Evolutionary conservation across 1,139 yeast species (phyloP).

Genomic region (Zhuliangozyma blackwelliae): DNA sequence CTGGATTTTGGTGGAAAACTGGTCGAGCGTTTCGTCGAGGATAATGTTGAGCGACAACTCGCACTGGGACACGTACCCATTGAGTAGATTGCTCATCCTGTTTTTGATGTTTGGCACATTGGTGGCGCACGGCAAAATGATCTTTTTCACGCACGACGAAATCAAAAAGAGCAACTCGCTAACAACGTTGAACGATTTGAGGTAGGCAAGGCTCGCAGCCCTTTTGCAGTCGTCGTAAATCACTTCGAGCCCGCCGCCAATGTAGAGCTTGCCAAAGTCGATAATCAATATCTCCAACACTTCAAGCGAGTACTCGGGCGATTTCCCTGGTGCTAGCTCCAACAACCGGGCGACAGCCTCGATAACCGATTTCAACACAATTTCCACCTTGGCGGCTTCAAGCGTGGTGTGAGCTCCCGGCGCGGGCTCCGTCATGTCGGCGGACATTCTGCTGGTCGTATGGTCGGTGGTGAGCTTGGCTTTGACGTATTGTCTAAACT

Average conservation of each 20-base stretch:
- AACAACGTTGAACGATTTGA: conserved; percentile 51
- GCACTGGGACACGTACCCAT: conserved; percentile 61
- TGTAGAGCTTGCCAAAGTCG: conserved; percentile 70
- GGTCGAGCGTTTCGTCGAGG: conserved; percentile 53
- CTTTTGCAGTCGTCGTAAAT: conserved; percentile 41
- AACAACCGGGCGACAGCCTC: conserved; percentile 78
- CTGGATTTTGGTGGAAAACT: conserved; percentile 45
- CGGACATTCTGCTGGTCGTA: conserved; percentile 16
- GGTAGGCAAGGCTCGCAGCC: conserved; percentile 29
- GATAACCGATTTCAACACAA: conserved; percentile 64
- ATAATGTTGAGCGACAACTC: conserved; percentile 68
- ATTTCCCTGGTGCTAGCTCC: conserved; percentile 64
- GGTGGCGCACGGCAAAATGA: conserved; percentile 67
- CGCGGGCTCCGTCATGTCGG: conserved; percentile 17
- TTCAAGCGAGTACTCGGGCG: conserved; percentile 63
- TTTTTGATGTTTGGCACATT: conserved; percentile 59
- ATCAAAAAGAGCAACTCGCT: conserved; percentile 63
- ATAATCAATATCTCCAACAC: conserved; percentile 63
- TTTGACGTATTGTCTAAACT: conserved; percentile 36
- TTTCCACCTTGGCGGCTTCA: conserved; percentile 51
- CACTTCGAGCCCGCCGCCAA: conserved; percentile 72
- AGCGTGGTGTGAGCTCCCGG: conserved; percentile 28
- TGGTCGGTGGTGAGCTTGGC: conserved; percentile 25
- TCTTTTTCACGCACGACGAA: conserved; percentile 67
- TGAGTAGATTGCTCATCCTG: conserved; percentile 61